These are phyloP conservation scores for Alternaria gaisen DNA, from an alignment of 2,329 filamentous ascomycete genomes.

Conservation along the genomic window DNA sequence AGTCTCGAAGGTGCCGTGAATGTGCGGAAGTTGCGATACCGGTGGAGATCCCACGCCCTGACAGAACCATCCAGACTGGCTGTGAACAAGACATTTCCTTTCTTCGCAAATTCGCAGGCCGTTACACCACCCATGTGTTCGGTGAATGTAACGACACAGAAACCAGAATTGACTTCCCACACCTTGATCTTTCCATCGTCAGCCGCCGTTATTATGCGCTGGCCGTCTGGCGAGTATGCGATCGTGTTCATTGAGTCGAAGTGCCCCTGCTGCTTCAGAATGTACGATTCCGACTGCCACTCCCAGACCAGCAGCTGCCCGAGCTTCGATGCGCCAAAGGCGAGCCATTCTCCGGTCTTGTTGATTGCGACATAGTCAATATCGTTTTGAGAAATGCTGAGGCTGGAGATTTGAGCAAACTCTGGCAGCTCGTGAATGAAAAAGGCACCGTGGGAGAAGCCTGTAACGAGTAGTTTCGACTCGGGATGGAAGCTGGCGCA, in stretches of 20 bases:
- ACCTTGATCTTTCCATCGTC: slow-evolving; percentile 99
- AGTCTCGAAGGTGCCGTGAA: slow-evolving; percentile 93
- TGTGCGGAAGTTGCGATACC: slow-evolving; percentile 96
- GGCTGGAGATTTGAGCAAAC: slow-evolving; percentile 92
- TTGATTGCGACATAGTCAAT: slow-evolving; percentile 97
- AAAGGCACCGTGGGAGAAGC: slow-evolving; percentile 94
- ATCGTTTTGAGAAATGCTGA: slow-evolving; percentile 94
- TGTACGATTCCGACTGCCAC: slow-evolving; percentile 99
- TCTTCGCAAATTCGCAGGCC: slow-evolving; percentile 92
- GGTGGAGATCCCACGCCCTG: slow-evolving; percentile 92
- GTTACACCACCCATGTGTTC: slow-evolving; percentile 96
- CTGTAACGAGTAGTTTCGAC: slow-evolving; percentile 92
- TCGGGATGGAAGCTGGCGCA: slow-evolving; percentile 90
- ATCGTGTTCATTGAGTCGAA: slow-evolving; percentile 95
- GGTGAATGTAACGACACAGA: slow-evolving; percentile 97
- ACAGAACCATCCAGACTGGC: slow-evolving; percentile 94
- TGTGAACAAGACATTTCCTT: slow-evolving; percentile 95
- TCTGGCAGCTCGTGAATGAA: slow-evolving; percentile 94
- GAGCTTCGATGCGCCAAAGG: slow-evolving; percentile 93
- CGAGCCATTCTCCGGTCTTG: slow-evolving; percentile 93
- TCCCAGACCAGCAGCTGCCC: slow-evolving; percentile 99
- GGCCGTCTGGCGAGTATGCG: slow-evolving; percentile 91
- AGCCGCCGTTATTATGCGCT: slow-evolving; percentile 89
- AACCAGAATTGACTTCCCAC: slow-evolving; percentile 95
- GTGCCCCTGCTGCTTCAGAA: slow-evolving; percentile 97